Evolutionary conservation across 805 yeast species (phyloP), one percentile per base, ranked within the genome.

Genomic region (Pichia membranifaciens): DNA sequence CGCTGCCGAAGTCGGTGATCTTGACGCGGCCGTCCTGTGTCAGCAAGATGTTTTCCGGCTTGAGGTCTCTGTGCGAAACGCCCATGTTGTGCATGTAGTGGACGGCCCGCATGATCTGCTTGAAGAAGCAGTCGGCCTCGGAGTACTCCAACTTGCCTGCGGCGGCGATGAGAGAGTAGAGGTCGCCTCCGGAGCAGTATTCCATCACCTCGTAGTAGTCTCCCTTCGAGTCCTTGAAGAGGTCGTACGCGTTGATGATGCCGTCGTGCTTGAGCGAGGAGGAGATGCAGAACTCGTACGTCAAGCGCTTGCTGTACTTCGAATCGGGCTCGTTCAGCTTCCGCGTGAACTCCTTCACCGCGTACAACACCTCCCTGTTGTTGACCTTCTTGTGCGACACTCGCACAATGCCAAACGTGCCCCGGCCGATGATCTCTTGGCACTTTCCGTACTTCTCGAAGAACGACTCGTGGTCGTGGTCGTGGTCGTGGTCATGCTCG

Each of bases 401-500:
- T 51, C 96, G 74, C 18, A 91, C 98, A 40, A 88, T 87, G 17
- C 99, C 99, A 70, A 86, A 91, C 0, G 96, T 82, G 18, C 98
- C 98, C 44, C 86, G 77, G 22, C 99, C 99, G 53, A 93, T 78
- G 41, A 90, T 87, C 63, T 91, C 98, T 66, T 88, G 96, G 64
- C 98, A 91, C 44, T 85, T 76, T 38, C 99, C 99, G 64, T 91
- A 91, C 62, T 90, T 86, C 56, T 89, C 90, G 8, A 81, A 84
- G 63, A 91, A 84, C 9, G 90, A 79, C 41, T 46, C 36, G n/a
- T 12, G 36, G 7, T 33, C 54, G n/a, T 33, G 36, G 8, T 33
- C 54, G 4, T 32, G 34, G 8, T 37, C 38, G 15, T 20, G 15
- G 22, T 33, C 39, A 12, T 13, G 33, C 3, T 44, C 42, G 36